Conservation (phyloP, 257 asterid species). For the Lavandula angustifolia region DNA sequence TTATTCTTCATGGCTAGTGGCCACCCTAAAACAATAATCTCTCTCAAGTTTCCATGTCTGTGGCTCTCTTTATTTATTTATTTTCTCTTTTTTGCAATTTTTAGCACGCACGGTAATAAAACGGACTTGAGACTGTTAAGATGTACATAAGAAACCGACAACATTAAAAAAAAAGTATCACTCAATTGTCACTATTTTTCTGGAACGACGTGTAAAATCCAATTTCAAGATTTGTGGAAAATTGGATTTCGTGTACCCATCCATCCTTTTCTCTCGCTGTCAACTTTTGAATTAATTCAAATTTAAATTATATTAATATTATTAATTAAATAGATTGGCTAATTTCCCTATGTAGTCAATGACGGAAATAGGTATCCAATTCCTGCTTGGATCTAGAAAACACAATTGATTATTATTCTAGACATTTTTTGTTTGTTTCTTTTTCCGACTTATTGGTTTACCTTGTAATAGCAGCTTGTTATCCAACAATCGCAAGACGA, state of each 20-base stretch:
- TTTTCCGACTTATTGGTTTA: too few relatives aligned
- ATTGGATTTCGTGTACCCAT: slow-evolving; percentile 2
- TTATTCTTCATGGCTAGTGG: too few relatives aligned
- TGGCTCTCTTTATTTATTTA: background rate
- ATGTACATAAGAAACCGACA: background rate
- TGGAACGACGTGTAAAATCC: background rate
- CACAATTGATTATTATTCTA: background rate
- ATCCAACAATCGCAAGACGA: too few relatives aligned
- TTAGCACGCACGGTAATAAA: background rate
- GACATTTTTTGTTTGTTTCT: too few relatives aligned
- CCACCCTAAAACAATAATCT: background rate
- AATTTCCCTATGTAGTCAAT: background rate
- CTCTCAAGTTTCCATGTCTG: background rate
- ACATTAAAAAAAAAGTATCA: background rate
- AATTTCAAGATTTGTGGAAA: slow-evolving; percentile 9
- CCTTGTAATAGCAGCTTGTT: too few relatives aligned
- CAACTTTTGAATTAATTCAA: slow-evolving; percentile 13
- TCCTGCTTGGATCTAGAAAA: slow-evolving; percentile 2
- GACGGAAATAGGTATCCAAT: background rate
- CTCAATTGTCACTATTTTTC: slow-evolving; percentile 10
- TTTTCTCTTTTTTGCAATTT: background rate
- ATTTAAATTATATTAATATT: background rate
- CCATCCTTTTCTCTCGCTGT: slow-evolving; percentile 16
- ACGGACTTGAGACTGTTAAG: background rate
- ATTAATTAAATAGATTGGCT: background rate